phyloP scores from a whole-genome alignment of 1,139 yeast species.

The Debaryomycetaceae sp. region DNA sequence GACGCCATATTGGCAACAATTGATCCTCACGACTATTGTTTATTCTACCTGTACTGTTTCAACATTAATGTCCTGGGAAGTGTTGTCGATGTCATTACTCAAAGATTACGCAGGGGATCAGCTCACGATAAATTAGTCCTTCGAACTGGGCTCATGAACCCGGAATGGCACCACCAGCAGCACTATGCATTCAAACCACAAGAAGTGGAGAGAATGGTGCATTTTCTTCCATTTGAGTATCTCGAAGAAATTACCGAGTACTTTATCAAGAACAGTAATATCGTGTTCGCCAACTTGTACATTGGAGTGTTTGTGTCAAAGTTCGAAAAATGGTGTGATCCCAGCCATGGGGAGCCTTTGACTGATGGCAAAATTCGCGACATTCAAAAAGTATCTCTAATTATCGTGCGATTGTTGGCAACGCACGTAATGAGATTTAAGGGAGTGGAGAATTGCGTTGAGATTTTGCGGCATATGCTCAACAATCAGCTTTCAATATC shows the following conservation, averaged over 20 bases:
- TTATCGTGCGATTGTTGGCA: conserved; percentile 18
- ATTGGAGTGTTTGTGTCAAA: conserved; percentile 25
- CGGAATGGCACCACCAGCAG: conserved; percentile 28
- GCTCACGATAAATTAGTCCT: conserved; percentile 22
- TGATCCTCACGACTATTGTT: conserved; percentile 12
- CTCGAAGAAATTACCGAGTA: conserved; percentile 13
- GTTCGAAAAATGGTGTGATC: conserved; percentile 18
- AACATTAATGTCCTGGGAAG: conserved; percentile 17
- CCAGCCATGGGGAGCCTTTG: too few relatives aligned
- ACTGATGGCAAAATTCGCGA: conserved; percentile 2
- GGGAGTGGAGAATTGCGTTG: conserved; percentile 22
- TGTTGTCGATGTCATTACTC: conserved; percentile 12
- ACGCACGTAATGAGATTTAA: conserved; percentile 28
- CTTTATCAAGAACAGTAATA: conserved; percentile 17
- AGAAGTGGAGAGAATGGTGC: conserved; percentile 19
- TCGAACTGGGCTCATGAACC: conserved; percentile 25
- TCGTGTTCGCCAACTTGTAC: conserved; percentile 23
- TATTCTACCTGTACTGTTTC: conserved; percentile 23
- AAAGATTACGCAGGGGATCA: conserved; percentile 17
- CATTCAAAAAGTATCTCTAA: conserved; percentile 14
- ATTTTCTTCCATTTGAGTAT: conserved; percentile 20
- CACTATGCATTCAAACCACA: conserved; percentile 8
- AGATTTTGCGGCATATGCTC: conserved; percentile 23
- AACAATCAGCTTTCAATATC: conserved; percentile 17
- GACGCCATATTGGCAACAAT: conserved; percentile 11